These are phyloP conservation scores for Brassica balearica DNA, from an alignment of 441 rosid species.

Conservation along the genomic window DNA sequence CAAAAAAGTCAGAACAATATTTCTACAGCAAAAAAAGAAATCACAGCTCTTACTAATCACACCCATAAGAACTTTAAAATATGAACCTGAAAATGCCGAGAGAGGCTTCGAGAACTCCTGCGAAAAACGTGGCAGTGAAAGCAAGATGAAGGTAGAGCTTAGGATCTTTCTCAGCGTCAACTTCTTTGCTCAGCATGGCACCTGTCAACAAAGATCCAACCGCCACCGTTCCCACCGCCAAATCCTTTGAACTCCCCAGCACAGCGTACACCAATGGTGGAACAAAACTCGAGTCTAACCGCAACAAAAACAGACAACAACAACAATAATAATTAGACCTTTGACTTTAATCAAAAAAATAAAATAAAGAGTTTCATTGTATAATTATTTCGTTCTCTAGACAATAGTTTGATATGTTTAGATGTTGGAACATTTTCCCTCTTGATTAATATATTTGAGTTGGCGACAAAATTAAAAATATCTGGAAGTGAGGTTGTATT, in stretches of 20 bases:
- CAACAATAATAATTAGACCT: not conserved
- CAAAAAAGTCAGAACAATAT: no score
- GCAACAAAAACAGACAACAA: not conserved
- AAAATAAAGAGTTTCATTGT: not conserved
- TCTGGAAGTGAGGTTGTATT: not conserved
- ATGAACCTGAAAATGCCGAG: conserved; percentile 82
- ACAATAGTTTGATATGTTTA: not conserved
- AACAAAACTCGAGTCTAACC: conserved; percentile 86
- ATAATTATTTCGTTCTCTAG: not conserved
- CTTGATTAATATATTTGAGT: not conserved
- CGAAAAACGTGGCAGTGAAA: conserved; percentile 90
- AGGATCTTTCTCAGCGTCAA: conserved; percentile 68
- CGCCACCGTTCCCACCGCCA: conserved; percentile 94
- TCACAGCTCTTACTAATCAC: no score
- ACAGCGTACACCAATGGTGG: conserved; percentile 91
- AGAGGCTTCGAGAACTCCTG: conserved; percentile 83
- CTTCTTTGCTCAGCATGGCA: conserved; percentile 78
- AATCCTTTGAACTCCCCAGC: conserved; percentile 93
- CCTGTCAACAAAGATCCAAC: conserved; percentile 80
- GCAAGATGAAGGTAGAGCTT: conserved; percentile 88
- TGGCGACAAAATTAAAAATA: not conserved
- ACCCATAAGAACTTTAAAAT: not conserved
- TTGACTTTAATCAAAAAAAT: not conserved
- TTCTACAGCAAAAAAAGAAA: no score
- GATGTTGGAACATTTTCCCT: not conserved